A percentile compares a stretch with the other conserved stretches of the same genome.
phyloP scores from a whole-genome alignment of 352 stramenopile species.

The Phytophthora hibernalis region DNA sequence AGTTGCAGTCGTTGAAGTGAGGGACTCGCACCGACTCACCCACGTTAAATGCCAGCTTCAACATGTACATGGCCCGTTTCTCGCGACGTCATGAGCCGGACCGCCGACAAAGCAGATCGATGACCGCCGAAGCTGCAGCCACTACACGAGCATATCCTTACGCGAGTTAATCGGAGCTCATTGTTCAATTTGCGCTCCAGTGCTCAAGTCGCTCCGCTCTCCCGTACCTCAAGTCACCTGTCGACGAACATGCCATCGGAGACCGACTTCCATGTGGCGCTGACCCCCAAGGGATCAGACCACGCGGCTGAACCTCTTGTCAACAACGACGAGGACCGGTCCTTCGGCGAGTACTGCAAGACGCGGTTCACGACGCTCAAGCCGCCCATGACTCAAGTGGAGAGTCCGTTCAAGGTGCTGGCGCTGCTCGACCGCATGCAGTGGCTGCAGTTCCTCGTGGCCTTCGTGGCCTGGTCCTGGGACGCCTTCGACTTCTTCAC shows the following conservation, averaged over 20 bases:
- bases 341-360: conserved; percentile 44
- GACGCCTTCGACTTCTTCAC: conserved; percentile 70
- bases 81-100: conserved; percentile 12
- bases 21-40: conserved; percentile 5
- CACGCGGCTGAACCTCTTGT: conserved; percentile 19
- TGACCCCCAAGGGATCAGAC: conserved; percentile 38
- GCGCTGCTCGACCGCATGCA: conserved; percentile 38
- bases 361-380: conserved; percentile 53
- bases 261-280: conserved; percentile 38
- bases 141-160: not conserved
- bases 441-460: conserved; percentile 45
- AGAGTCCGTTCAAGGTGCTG: conserved; percentile 42
- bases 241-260: conserved; percentile 24
- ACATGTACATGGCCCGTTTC: conserved; percentile 20
- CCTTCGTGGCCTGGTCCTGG: conserved; percentile 52
- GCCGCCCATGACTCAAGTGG: conserved; percentile 33
- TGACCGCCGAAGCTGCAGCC: not conserved
- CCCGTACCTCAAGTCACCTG: conserved; percentile 2
- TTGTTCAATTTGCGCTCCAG: conserved; percentile 20
- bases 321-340: conserved; percentile 35
- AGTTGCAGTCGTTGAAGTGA: not conserved
- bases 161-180: not conserved
- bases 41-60: conserved; percentile 19
- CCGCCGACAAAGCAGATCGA: conserved; percentile 11
- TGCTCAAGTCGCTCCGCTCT: conserved; percentile 14